These are phyloP conservation scores for Backusella sp. DNA, from an alignment of 192 early-diverging fungal species.

Conservation along the genomic window DNA sequence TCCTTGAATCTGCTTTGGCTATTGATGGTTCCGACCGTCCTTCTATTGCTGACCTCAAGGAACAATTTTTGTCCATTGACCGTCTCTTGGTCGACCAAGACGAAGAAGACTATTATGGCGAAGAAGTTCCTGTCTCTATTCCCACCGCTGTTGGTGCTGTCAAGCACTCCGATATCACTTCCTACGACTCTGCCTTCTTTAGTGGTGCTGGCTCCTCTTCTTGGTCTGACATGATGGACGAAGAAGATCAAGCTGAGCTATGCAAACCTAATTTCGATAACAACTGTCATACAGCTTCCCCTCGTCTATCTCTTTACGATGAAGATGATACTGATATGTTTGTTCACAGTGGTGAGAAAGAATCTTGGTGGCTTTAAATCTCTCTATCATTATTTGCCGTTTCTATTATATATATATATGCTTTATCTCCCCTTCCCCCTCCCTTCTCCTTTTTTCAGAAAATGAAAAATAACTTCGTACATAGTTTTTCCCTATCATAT, in stretches of 20 bases:
- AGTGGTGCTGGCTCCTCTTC: conserved; percentile 9
- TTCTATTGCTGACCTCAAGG: conserved; percentile 35
- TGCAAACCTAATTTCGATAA: not conserved
- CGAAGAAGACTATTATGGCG: conserved; percentile 12
- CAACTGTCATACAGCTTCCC: conserved; percentile 6
- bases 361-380: conserved; percentile 38
- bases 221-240: conserved; percentile 42
- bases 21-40: conserved; percentile 45
- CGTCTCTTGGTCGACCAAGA: conserved; percentile 14
- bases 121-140: conserved; percentile 21
- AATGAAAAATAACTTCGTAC: conserved; percentile 3
- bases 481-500: not conserved
- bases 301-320: conserved; percentile 11
- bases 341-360: conserved; percentile 35
- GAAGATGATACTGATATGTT: conserved; percentile 36
- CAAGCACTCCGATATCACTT: conserved; percentile 1
- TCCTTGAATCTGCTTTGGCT: conserved; percentile 45
- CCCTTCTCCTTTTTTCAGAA: not conserved
- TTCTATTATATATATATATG: conserved; percentile 11
- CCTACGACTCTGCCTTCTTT: conserved; percentile 38
- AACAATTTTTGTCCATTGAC: conserved; percentile 19
- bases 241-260: conserved; percentile 18
- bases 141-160: conserved; percentile 13
- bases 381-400: not conserved
- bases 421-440: not conserved